These are phyloP conservation scores for Bryum argenteum DNA, from an alignment of 225 moss, liverwort and hornwort species.

Conservation along the genomic window DNA sequence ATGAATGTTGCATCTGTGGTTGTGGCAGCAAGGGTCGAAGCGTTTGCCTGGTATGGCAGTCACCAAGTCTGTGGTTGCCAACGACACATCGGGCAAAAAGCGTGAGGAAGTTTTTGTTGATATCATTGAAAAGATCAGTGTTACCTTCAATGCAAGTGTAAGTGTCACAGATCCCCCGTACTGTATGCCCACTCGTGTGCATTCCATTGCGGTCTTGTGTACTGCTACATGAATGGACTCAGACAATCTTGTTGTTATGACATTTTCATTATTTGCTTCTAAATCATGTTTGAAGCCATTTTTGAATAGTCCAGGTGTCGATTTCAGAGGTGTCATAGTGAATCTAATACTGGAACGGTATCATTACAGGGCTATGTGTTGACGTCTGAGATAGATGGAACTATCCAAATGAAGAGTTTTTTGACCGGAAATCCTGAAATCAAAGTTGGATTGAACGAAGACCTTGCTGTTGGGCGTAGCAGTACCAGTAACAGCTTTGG, in stretches of 20 bases:
- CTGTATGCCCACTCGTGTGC: not conserved
- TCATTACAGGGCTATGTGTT: conserved; percentile 85
- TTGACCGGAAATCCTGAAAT: conserved; percentile 98
- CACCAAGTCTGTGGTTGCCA: conserved; percentile 94
- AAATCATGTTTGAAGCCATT: not conserved
- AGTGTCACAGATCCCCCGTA: conserved; percentile 34
- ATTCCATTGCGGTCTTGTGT: not conserved
- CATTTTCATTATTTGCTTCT: not conserved
- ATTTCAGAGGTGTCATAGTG: not conserved
- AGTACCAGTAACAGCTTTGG: conserved; percentile 67
- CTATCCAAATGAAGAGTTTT: conserved; percentile 99
- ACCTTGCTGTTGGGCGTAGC: conserved; percentile 75
- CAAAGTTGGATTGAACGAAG: conserved; percentile 93
- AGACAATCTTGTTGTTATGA: not conserved
- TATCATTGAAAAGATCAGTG: conserved; percentile 99
- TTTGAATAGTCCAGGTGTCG: not conserved
- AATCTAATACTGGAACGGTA: conserved; percentile 17
- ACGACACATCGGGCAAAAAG: conserved; percentile 81
- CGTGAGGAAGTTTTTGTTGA: conserved; percentile 99
- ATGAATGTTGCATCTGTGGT: conserved; percentile 26
- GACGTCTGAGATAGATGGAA: conserved; percentile 97
- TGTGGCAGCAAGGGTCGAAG: conserved; percentile 90
- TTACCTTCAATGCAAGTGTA: conserved; percentile 95
- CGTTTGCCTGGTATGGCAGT: conserved; percentile 94
- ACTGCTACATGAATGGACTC: not conserved